Evolutionary conservation across 306 rosid species (phyloP), one percentile per base, ranked within the genome.

Genomic region (Cucurbita ficifolia): DNA sequence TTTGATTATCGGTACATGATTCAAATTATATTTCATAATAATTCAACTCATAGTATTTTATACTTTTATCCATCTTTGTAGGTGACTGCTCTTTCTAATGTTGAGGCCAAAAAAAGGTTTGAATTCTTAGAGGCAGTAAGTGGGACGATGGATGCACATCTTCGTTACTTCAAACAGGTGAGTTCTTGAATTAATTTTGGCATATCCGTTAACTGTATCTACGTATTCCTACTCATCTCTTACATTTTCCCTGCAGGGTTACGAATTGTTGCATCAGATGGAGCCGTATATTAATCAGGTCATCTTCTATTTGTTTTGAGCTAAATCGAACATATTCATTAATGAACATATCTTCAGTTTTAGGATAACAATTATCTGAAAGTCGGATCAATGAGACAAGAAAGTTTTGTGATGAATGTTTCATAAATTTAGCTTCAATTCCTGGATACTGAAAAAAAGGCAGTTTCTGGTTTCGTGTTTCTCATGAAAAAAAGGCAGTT

Each of bases 131-230:
- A 95, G 85, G 99, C 99, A 24, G 97, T 95, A 79, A 95, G 99
- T 79, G 99, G 99, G 74, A 95, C 99, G 72, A 91, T 95, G 99
- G 99, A 95, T 76, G 99, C 99, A 0, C 99, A 95, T 84, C 96
- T 95, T 77, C 96, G 97, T 75, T 95, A 95, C 84, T 95, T 95
- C 83, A 95, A 95, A 83, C 99, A 95, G 93, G 99, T 86, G 63
- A 72, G 75, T 49, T 63, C 29, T 42, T 9, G 7, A 45, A 21
- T 29, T 63, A 45, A 3, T 51, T 74, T 76, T 40, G 24, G n/a
- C 63, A 24, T 18, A 52, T 48, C 64, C 10, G 39, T 51, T 50
- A 61, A 63, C 48, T 63, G 35, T 51, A 62, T 22, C 1, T 57
- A 6, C 63, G 14, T 82, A 69, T 70, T 48, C 57, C 54, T 64